phyloP scores from a whole-genome alignment of 257 asterid genomes.

The Forsythia suspensa region DNA sequence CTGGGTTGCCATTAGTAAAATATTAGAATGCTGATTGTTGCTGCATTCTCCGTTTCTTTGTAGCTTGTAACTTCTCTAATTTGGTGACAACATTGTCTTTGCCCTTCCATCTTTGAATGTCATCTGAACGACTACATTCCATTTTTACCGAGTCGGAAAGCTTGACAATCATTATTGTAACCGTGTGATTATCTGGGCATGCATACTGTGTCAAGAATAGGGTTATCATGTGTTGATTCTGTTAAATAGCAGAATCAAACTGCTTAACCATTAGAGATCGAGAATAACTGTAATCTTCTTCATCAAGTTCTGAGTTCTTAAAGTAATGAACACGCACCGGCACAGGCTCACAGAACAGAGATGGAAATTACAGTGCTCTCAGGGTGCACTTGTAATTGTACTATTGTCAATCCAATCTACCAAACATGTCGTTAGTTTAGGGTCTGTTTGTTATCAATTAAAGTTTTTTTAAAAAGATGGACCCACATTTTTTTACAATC shows the following conservation, averaged over 20 bases:
- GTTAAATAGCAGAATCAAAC: neutral
- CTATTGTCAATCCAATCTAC: too few species aligned
- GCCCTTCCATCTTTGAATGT: slow-evolving; percentile 8
- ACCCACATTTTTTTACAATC: too few species aligned
- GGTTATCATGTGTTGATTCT: neutral
- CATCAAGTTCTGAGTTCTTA: neutral
- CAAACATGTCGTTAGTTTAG: too few species aligned
- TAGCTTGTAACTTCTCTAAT: slow-evolving; percentile 21
- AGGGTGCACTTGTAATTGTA: too few species aligned
- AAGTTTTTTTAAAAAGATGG: too few species aligned
- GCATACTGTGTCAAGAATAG: neutral
- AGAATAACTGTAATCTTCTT: neutral
- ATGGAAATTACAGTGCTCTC: too few species aligned
- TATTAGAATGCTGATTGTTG: slow-evolving; percentile 9
- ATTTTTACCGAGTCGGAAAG: neutral
- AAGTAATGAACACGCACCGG: too few species aligned
- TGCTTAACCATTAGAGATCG: neutral
- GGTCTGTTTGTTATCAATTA: too few species aligned
- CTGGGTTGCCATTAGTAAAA: slow-evolving; percentile 19
- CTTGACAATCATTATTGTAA: neutral
- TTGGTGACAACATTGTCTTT: slow-evolving; percentile 12
- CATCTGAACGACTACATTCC: slow-evolving; percentile 5
- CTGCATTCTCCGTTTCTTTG: slow-evolving; percentile 27
- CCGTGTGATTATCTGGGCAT: neutral
- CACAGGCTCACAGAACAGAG: too few species aligned